Percentiles rank a stretch among this genome's conserved stretches.
These are phyloP conservation scores for Fusarium tanahbumbuense DNA, from an alignment of 2,329 filamentous ascomycete species.

Conservation along the genomic window DNA sequence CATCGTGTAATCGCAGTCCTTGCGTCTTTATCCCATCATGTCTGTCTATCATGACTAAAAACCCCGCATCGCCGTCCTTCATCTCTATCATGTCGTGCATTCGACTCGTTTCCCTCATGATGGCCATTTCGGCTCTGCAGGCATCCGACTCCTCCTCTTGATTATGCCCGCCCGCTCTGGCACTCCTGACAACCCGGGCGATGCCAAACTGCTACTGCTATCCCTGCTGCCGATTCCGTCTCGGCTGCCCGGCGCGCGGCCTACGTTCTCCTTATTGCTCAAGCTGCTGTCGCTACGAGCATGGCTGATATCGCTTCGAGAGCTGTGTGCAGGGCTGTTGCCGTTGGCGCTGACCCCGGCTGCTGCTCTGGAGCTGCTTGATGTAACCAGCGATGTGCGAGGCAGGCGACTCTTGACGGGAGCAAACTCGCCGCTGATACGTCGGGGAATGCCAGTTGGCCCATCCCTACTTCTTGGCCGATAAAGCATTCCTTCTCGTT, in stretches of 20 bases:
- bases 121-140: conserved; percentile 45
- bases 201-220: conserved; percentile 25
- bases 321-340: conserved; percentile 29
- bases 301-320: conserved; percentile 45
- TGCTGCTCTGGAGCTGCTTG: conserved; percentile 38
- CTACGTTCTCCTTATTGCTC: conserved; percentile 55
- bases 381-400: conserved; percentile 52
- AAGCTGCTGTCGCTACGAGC: conserved; percentile 55
- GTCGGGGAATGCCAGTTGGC: conserved; percentile 56
- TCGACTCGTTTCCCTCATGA: conserved; percentile 26
- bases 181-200: conserved; percentile 30
- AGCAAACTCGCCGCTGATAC: conserved; percentile 56
- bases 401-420: conserved; percentile 55
- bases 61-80: neutral
- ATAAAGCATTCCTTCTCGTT: conserved; percentile 57
- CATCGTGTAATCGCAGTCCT: conserved; percentile 6
- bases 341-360: conserved; percentile 32
- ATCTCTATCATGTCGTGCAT: conserved; percentile 21
- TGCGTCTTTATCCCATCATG: conserved; percentile 9
- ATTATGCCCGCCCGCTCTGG: conserved; percentile 28
- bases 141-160: conserved; percentile 46
- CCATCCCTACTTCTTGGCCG: conserved; percentile 58
- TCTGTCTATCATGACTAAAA: conserved; percentile 33
- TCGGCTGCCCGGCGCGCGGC: conserved; percentile 43
- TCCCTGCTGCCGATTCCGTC: conserved; percentile 43